Evolutionary conservation across 345 rosid genomes (phyloP), one percentile per base, ranked within the genome.

Genomic region (Citropsis articulata): DNA sequence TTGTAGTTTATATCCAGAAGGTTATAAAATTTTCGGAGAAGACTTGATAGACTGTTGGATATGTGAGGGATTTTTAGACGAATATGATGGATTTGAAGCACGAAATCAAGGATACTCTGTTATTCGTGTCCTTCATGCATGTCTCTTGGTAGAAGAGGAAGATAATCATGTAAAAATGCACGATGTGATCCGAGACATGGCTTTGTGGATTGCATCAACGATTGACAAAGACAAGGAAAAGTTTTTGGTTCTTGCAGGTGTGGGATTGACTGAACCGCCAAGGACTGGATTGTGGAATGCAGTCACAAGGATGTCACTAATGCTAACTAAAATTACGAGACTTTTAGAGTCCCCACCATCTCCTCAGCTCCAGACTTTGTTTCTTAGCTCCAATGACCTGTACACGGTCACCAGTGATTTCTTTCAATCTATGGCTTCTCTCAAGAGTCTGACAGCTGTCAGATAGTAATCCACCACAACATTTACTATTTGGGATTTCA

Each of bases 171-270:
- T 86, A 4, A 82, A 80, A 62, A 85, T 88, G 89, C 91, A 85
- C 63, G 86, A 82, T 53, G 66, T 89, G 64, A 63, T 89, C 13
- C 86, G 86, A 1, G 90, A 87, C 28, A 77, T 84, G 84, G 82
- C 82, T 6, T 60, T 89, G 22, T 87, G 87, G 90, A 40, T 87
- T 56, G 79, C 77, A 2, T 38, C 68, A 5, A 28, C 67, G 7
- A 30, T 18, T 28, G 79, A 82, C 9, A 50, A 35, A 57, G 45
- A 69, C 5, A 69, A 85, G 60, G 59, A 76, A 48, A 60, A 74
- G 61, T 76, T 63, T 30, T 30, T 40, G 12, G 84, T 84, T 22
- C n/a, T 60, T 38, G 70, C 81, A 10, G 80, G 76, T 24, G 67
- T 9, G 22, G 21, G 56, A 21, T 63, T 79, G 30, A 36, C 12